Conservation (phyloP, 2,329 filamentous ascomycete genomes). For the Neonectria coccinea region DNA sequence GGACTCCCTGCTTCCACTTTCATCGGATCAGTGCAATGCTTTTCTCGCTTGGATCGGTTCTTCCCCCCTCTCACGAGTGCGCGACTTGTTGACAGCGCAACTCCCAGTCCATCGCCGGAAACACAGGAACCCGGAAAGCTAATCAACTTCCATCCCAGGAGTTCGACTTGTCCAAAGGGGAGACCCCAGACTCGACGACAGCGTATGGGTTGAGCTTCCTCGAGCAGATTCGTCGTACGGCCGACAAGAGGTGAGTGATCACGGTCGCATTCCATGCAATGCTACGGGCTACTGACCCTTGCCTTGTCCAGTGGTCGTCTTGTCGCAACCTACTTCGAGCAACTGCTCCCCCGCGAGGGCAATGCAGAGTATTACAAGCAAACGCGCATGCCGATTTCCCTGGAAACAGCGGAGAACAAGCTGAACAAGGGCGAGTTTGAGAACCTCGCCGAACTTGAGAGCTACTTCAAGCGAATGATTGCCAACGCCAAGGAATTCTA, state of each 20-base stretch:
- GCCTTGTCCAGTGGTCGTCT: conserved; percentile 70
- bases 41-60: neutral
- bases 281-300: conserved; percentile 35
- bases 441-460: conserved; percentile 80
- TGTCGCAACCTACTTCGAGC: conserved; percentile 81
- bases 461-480: conserved; percentile 89
- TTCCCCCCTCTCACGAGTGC: neutral
- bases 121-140: conserved; percentile 22
- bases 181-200: conserved; percentile 76
- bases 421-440: conserved; percentile 76
- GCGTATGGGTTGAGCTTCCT: conserved; percentile 79
- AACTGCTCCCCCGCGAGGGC: conserved; percentile 71
- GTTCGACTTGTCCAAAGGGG: conserved; percentile 65
- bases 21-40: conserved; percentile 6
- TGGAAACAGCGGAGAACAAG: conserved; percentile 81
- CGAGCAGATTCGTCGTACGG: conserved; percentile 78
- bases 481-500: conserved; percentile 89
- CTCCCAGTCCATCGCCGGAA: conserved; percentile 1
- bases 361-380: conserved; percentile 82
- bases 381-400: conserved; percentile 81
- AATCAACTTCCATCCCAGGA: conserved; percentile 41
- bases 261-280: neutral
- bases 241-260: conserved; percentile 79
- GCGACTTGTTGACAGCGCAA: conserved; percentile 21
- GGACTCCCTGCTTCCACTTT: conserved; percentile 37